A percentile compares a stretch with the other conserved stretches of the same genome.
Conservation (phyloP, 441 rosid species). For the Erodium texanum region DNA sequence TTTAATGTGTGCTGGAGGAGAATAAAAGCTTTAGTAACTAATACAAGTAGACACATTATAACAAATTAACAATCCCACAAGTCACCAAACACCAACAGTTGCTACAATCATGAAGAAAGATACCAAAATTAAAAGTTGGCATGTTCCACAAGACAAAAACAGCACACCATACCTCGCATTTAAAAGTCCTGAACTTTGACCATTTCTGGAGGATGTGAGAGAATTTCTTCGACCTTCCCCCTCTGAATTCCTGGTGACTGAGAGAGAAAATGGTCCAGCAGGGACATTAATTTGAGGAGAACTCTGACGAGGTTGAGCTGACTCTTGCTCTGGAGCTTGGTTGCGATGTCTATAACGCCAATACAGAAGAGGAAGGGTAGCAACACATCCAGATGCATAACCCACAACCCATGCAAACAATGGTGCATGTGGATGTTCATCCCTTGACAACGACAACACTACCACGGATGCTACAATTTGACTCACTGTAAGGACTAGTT, state of each 20-base stretch:
- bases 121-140: background rate
- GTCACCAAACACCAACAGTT: background rate
- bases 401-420: slow-evolving; percentile 78
- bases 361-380: slow-evolving; percentile 78
- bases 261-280: slow-evolving; percentile 46
- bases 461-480: slow-evolving; percentile 77
- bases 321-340: slow-evolving; percentile 48
- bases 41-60: background rate
- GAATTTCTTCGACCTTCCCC: slow-evolving; percentile 34
- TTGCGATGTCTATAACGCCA: slow-evolving; percentile 70
- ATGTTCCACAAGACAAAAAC: background rate
- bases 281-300: slow-evolving; percentile 30
- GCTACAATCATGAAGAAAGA: background rate
- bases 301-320: slow-evolving; percentile 45
- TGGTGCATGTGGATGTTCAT: slow-evolving; percentile 73
- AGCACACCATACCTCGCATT: slow-evolving; percentile 38
- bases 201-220: slow-evolving; percentile 25
- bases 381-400: slow-evolving; percentile 86
- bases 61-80: background rate
- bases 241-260: slow-evolving; percentile 44
- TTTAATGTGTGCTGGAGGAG: background rate
- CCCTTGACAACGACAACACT: slow-evolving; percentile 61
- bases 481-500: slow-evolving; percentile 62
- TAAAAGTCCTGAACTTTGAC: slow-evolving; percentile 33
- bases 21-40: background rate